Conservation (phyloP, 345 rosid genomes). For the Syzygium jambos region DNA sequence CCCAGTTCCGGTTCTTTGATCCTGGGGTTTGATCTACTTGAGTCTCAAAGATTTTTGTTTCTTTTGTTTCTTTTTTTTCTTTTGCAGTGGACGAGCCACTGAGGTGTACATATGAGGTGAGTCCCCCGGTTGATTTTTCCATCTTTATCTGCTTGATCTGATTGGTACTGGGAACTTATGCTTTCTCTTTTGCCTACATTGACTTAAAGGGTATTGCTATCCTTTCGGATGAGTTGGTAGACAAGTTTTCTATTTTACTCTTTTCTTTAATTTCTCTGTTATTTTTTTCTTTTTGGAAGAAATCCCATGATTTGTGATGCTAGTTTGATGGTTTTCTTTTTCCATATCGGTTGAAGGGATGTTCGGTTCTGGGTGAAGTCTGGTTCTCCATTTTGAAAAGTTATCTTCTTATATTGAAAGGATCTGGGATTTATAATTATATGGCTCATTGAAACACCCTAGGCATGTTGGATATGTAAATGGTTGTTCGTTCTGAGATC, state of each 20-base stretch:
- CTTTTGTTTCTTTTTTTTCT: background rate
- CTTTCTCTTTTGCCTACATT: background rate
- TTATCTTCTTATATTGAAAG: background rate
- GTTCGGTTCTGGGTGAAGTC: background rate
- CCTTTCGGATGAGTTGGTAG: background rate
- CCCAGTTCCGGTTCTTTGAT: background rate
- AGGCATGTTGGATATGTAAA: background rate
- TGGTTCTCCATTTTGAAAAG: background rate
- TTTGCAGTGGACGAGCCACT: slow-evolving; percentile 59
- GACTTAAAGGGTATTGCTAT: background rate
- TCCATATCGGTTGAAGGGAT: background rate
- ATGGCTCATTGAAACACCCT: background rate
- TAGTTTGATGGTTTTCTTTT: background rate
- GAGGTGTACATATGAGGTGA: slow-evolving; percentile 64
- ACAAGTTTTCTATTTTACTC: background rate
- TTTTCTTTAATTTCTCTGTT: background rate
- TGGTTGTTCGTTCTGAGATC: background rate
- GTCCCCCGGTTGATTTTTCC: slow-evolving; percentile 3
- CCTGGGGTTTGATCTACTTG: background rate
- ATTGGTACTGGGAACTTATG: background rate
- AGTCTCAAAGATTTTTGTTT: background rate
- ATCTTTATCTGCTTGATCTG: slow-evolving; percentile 10
- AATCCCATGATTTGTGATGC: background rate
- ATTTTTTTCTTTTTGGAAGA: background rate
- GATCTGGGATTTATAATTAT: background rate